These are phyloP conservation scores for Solanum aculeatissimum DNA, from an alignment of 305 asterid genomes.

Conservation along the genomic window DNA sequence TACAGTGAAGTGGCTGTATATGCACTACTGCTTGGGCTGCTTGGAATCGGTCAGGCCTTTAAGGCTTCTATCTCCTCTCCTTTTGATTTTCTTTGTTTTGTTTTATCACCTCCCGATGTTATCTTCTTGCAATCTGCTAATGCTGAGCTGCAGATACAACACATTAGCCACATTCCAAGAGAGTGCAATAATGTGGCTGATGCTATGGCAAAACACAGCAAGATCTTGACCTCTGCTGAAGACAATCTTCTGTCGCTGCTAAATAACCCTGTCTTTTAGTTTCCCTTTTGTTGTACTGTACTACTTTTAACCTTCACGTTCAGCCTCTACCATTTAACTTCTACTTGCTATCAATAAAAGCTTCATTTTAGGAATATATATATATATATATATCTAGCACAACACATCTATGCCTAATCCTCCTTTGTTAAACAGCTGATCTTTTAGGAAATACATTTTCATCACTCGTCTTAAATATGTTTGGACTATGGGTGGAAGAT, in stretches of 20 bases:
- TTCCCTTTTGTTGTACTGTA: neutral
- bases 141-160: neutral
- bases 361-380: neutral
- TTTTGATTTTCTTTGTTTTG: no score
- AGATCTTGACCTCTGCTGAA: neutral
- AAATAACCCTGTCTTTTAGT: neutral
- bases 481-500: neutral
- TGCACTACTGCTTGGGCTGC: no score
- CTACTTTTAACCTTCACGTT: neutral
- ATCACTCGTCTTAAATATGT: neutral
- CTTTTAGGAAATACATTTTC: neutral
- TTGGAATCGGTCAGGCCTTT: no score
- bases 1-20: no score
- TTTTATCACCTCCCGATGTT: neutral
- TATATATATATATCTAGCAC: neutral
- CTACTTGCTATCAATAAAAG: neutral
- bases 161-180: neutral
- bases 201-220: neutral
- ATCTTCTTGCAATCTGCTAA: neutral
- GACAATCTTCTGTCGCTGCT: neutral
- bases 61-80: no score
- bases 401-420: neutral
- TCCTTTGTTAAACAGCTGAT: neutral
- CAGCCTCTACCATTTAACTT: neutral
- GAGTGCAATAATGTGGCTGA: neutral